A percentile compares a stretch with the other conserved stretches of the same genome.
Conservation (phyloP, 768 basidiomycete genomes). For the Suillus ampliporus region DNA sequence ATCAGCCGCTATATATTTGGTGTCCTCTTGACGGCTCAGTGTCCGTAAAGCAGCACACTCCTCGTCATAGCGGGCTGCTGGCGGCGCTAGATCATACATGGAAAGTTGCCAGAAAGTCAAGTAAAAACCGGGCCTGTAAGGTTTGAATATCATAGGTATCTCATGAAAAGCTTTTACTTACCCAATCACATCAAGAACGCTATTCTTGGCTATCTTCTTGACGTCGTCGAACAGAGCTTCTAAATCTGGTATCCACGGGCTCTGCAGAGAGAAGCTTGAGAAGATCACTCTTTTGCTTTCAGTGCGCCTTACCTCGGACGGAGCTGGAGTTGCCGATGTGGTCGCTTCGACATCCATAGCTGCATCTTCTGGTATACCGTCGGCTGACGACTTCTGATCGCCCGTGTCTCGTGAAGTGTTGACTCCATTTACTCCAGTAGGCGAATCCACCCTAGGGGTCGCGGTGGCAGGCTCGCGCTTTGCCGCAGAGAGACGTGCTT, state of each 20-base stretch:
- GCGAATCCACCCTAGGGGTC: conserved; percentile 68
- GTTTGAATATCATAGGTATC: conserved; percentile 15
- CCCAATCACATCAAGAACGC: conserved; percentile 72
- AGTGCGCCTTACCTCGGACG: conserved; percentile 45
- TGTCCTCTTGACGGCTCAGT: conserved; percentile 72
- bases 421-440: conserved; percentile 44
- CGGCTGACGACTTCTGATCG: conserved; percentile 30
- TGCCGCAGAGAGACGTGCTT: conserved; percentile 72
- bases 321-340: conserved; percentile 26
- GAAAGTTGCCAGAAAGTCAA: conserved; percentile 97
- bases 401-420: conserved; percentile 33
- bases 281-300: background rate
- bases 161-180: conserved; percentile 42
- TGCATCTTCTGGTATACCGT: conserved; percentile 48
- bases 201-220: conserved; percentile 70
- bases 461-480: conserved; percentile 70
- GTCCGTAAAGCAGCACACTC: conserved; percentile 66
- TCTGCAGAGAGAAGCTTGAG: conserved; percentile 42
- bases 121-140: conserved; percentile 84
- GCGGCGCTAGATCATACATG: conserved; percentile 86
- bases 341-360: conserved; percentile 59
- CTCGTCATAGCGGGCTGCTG: conserved; percentile 78
- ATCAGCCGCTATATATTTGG: conserved; percentile 66
- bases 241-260: conserved; percentile 83
- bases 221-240: conserved; percentile 77